phyloP scores from a whole-genome alignment of 208 protist genomes.

The Crithidia expoeki region DNA sequence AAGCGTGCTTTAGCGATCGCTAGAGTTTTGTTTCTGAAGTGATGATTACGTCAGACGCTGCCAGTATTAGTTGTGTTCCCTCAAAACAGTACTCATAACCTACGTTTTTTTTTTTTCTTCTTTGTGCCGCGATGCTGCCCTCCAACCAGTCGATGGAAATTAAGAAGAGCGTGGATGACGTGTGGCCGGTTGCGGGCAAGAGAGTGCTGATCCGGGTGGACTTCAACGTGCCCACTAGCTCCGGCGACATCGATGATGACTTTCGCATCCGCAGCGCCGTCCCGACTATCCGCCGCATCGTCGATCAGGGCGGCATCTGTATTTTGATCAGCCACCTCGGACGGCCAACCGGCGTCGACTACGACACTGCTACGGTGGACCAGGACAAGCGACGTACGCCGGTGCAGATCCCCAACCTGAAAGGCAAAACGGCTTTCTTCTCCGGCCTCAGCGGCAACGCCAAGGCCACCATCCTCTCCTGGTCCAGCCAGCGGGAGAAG shows the following conservation, averaged over 20 bases:
- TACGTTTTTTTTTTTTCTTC: slow-evolving; percentile 6
- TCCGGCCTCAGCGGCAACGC: slow-evolving; percentile 55
- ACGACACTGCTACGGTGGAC: slow-evolving; percentile 37
- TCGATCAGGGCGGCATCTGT: slow-evolving; percentile 92
- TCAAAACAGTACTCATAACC: too few species aligned
- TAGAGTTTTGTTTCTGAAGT: too few species aligned
- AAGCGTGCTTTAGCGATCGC: too few species aligned
- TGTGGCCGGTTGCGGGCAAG: slow-evolving; percentile 93
- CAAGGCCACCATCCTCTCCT: slow-evolving; percentile 67
- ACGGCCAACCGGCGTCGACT: slow-evolving; percentile 93
- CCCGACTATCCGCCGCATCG: slow-evolving; percentile 95
- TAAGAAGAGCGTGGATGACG: slow-evolving; percentile 86
- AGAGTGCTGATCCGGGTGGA: slow-evolving; percentile 96
- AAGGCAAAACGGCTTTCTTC: slow-evolving; percentile 81
- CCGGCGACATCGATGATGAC: slow-evolving; percentile 93
- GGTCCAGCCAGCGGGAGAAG: slow-evolving; percentile 56
- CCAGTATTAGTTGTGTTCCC: too few species aligned
- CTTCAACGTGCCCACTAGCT: slow-evolving; percentile 96
- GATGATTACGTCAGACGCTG: too few species aligned
- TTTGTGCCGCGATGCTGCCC: slow-evolving; percentile 30
- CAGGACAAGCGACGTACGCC: slow-evolving; percentile 37
- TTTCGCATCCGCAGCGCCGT: slow-evolving; percentile 95
- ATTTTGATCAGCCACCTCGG: slow-evolving; percentile 97
- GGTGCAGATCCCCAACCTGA: slow-evolving; percentile 1
- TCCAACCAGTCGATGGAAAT: slow-evolving; percentile 31